A percentile compares a stretch with the other conserved stretches of the same genome.
phyloP scores from a whole-genome alignment of 2,329 filamentous ascomycete genomes.

The Beauveria australis region DNA sequence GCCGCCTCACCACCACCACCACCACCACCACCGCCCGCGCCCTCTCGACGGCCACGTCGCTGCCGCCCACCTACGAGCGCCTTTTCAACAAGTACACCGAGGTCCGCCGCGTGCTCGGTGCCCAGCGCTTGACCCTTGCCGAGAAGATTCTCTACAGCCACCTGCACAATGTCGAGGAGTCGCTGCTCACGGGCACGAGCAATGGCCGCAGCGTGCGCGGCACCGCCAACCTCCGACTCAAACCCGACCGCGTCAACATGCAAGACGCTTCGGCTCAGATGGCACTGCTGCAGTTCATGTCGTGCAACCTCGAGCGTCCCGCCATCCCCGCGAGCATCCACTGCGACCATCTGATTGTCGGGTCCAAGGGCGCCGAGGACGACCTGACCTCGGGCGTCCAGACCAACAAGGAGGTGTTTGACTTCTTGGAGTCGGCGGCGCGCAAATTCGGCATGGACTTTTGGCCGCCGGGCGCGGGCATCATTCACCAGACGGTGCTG shows the following conservation, averaged over 20 bases:
- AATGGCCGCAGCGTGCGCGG: constrained; percentile 80
- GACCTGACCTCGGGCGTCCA: constrained; percentile 80
- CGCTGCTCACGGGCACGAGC: constrained; percentile 71
- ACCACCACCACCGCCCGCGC: constrained; percentile 14
- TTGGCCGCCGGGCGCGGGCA: constrained; percentile 88
- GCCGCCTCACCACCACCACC: constrained; percentile 7
- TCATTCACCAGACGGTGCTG: constrained; percentile 94
- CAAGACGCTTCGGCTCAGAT: constrained; percentile 98
- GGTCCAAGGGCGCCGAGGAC: constrained; percentile 77
- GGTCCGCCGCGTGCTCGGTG: constrained; percentile 65
- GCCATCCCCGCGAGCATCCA: constrained; percentile 96
- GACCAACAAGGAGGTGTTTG: constrained; percentile 94
- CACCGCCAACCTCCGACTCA: constrained; percentile 88
- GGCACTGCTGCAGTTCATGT: constrained; percentile 98
- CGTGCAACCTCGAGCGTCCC: constrained; percentile 78
- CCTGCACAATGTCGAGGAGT: constrained; percentile 81
- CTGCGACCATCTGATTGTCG: constrained; percentile 98
- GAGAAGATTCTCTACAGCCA: constrained; percentile 99
- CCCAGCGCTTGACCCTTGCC: constrained; percentile 68
- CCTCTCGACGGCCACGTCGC: constrained; percentile 33
- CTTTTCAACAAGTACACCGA: constrained; percentile 69
- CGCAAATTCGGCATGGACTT: constrained; percentile 93
- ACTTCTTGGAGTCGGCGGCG: constrained; percentile 88
- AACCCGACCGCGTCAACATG: constrained; percentile 97
- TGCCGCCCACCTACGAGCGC: constrained; percentile 70